phyloP scores from a whole-genome alignment of 306 rosid genomes.

The Potentilla sterilis region DNA sequence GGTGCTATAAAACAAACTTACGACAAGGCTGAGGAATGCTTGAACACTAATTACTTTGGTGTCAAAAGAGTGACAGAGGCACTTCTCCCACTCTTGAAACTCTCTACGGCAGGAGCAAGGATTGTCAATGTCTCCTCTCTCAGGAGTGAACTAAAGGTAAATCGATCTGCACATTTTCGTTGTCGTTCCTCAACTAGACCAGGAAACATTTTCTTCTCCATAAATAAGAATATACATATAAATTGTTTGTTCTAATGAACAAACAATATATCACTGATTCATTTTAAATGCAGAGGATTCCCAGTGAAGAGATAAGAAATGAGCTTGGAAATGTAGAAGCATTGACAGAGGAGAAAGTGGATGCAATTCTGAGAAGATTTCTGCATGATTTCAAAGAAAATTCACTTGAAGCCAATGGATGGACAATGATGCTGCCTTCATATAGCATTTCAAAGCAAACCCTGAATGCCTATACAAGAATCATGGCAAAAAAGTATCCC shows the following conservation, averaged over 20 bases:
- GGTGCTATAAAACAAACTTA: conserved; percentile 32
- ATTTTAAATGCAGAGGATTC: conserved; percentile 45
- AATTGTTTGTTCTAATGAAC: not conserved
- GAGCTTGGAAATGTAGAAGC: conserved; percentile 39
- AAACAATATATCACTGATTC: not conserved
- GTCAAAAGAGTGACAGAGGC: conserved; percentile 51
- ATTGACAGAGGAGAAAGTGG: conserved; percentile 52
- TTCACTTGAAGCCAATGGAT: conserved; percentile 49
- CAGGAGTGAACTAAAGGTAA: conserved; percentile 55
- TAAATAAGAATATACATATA: not conserved
- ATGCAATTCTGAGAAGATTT: conserved; percentile 38
- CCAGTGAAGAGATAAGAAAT: conserved; percentile 38
- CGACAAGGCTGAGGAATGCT: conserved; percentile 49
- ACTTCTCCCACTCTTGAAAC: conserved; percentile 51
- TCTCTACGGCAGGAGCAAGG: conserved; percentile 46
- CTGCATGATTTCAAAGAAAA: conserved; percentile 42
- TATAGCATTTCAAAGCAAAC: conserved; percentile 52
- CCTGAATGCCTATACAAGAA: conserved; percentile 54
- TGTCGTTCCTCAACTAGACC: not conserved
- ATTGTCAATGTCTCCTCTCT: conserved; percentile 56
- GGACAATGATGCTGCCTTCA: conserved; percentile 57
- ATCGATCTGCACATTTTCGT: not conserved
- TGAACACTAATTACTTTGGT: conserved; percentile 52
- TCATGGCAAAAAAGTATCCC: conserved; percentile 45
- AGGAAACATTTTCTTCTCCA: not conserved